These are phyloP conservation scores for Ophidiomyces ophidiicola DNA, from an alignment of 2,329 filamentous ascomycete genomes.

Conservation along the genomic window DNA sequence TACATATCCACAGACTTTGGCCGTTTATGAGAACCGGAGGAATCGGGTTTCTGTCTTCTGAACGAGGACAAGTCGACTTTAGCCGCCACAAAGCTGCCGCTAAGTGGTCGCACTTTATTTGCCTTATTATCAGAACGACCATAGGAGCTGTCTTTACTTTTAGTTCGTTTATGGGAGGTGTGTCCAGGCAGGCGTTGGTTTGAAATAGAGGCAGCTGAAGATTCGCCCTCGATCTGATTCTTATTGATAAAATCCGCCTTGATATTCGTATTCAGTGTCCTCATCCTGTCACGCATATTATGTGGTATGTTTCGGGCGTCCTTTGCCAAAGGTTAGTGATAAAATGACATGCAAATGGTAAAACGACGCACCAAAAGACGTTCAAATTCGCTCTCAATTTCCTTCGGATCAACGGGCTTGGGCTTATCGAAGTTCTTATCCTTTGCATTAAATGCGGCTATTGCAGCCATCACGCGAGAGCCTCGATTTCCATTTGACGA, in stretches of 20 bases:
- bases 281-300: slow-evolving; percentile 89
- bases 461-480: slow-evolving; percentile 50
- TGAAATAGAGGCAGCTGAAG: slow-evolving; percentile 30
- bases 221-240: slow-evolving; percentile 48
- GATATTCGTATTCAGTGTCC: slow-evolving; percentile 72
- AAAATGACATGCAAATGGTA: slow-evolving; percentile 19
- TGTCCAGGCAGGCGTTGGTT: slow-evolving; percentile 15
- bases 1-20: slow-evolving; percentile 62
- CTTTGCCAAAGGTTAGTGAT: slow-evolving; percentile 34
- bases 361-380: slow-evolving; percentile 45
- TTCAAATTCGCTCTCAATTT: slow-evolving; percentile 52
- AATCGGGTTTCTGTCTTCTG: slow-evolving; percentile 62
- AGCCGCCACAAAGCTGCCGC: slow-evolving; percentile 66
- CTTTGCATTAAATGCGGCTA: slow-evolving; percentile 50
- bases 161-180: slow-evolving; percentile 26
- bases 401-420: slow-evolving; percentile 38
- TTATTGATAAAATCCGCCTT: slow-evolving; percentile 93
- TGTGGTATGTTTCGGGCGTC: slow-evolving; percentile 88
- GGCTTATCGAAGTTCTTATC: slow-evolving; percentile 34
- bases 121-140: slow-evolving; percentile 31
- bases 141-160: slow-evolving; percentile 33
- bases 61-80: slow-evolving; percentile 56
- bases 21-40: slow-evolving; percentile 52
- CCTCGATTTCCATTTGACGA: slow-evolving; percentile 36
- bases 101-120: slow-evolving; percentile 44